phyloP scores from a whole-genome alignment of 1,284 basidiomycete genomes.

The Cryptococcus sp. region DNA sequence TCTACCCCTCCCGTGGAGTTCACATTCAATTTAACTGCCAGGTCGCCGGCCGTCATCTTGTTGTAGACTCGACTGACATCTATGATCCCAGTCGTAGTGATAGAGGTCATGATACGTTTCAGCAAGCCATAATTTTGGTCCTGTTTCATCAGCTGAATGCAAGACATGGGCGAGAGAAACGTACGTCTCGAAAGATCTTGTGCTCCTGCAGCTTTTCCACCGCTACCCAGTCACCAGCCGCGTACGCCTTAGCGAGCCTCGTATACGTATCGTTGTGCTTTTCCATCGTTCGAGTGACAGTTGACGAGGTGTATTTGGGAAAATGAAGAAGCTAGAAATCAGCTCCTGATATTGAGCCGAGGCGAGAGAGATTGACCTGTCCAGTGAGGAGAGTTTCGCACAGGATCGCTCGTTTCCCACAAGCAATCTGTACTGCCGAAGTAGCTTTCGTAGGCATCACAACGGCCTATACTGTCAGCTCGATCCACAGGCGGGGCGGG shows the following conservation, averaged over 20 bases:
- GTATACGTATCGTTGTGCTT: constrained; percentile 23
- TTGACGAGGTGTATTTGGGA: constrained; percentile 27
- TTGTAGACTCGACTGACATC: constrained; percentile 29
- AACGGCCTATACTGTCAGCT: too few species aligned
- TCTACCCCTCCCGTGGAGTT: background rate
- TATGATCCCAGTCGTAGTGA: constrained; percentile 29
- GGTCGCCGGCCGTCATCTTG: constrained; percentile 22
- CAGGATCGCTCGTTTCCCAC: constrained; percentile 39
- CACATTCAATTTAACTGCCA: constrained; percentile 15
- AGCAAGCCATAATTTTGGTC: constrained; percentile 36
- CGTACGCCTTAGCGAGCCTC: constrained; percentile 35
- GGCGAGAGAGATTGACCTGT: constrained; percentile 17
- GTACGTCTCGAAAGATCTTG: constrained; percentile 20
- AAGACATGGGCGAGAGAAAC: constrained; percentile 1
- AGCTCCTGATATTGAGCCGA: background rate
- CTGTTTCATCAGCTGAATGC: constrained; percentile 20
- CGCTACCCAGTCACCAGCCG: constrained; percentile 21
- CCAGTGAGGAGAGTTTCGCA: constrained; percentile 35
- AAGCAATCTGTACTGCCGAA: constrained; percentile 38
- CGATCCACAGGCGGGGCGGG: too few species aligned
- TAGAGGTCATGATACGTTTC: constrained; percentile 25
- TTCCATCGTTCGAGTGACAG: constrained; percentile 27
- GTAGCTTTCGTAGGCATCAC: constrained; percentile 24
- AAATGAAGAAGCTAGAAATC: constrained; percentile 14
- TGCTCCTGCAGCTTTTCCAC: constrained; percentile 11